Evolutionary conservation across 495 filamentous ascomycete genomes (phyloP).

Genomic region (Terfezia claveryi): DNA sequence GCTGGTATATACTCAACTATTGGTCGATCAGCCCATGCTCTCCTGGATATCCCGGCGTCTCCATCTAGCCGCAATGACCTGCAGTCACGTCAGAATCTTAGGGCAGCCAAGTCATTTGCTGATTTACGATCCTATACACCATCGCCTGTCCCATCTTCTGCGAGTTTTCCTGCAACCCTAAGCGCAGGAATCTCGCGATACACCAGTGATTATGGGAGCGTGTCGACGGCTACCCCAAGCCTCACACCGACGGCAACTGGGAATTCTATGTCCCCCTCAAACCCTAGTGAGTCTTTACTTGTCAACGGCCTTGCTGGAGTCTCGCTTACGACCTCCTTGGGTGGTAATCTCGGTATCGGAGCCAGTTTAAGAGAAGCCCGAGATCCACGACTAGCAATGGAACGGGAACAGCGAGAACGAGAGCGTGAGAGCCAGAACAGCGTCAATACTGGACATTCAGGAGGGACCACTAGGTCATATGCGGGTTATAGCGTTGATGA

Average conservation of each 20-base stretch:
- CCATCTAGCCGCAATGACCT: constrained; percentile 38
- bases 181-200: constrained; percentile 43
- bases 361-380: constrained; percentile 33
- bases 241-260: constrained; percentile 56
- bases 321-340: constrained; percentile 26
- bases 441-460: not conserved
- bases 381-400: constrained; percentile 16
- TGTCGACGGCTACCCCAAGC: constrained; percentile 47
- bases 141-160: constrained; percentile 72
- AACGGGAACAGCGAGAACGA: constrained; percentile 6
- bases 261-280: constrained; percentile 28
- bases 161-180: constrained; percentile 58
- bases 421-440: not conserved
- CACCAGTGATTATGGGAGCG: constrained; percentile 39
- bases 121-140: constrained; percentile 88
- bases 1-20: constrained; percentile 48
- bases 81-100: constrained; percentile 50
- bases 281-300: constrained; percentile 42
- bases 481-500: constrained; percentile 11
- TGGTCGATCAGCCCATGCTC: constrained; percentile 50
- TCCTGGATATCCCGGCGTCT: constrained; percentile 67
- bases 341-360: constrained; percentile 22
- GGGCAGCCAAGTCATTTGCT: constrained; percentile 88
- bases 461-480: constrained; percentile 6
- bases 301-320: constrained; percentile 45